phyloP scores from a whole-genome alignment of 2,329 filamentous ascomycete species.

The Cladophialophora chaetospira region DNA sequence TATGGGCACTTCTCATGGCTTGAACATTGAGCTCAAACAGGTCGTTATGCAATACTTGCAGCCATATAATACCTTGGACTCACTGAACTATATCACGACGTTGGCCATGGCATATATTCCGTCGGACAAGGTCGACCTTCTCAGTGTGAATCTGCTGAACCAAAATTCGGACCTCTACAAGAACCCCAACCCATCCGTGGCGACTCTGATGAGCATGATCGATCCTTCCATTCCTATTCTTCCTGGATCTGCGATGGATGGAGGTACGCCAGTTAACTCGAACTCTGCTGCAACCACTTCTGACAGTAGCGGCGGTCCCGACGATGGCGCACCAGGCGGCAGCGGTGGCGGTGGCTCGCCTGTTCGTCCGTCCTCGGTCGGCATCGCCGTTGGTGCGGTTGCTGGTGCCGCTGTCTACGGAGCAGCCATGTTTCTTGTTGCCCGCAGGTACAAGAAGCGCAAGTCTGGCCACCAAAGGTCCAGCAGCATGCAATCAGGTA shows the following conservation, averaged over 20 bases:
- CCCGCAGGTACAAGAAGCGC: constrained; percentile 86
- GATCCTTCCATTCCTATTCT: constrained; percentile 77
- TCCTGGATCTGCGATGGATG: constrained; percentile 49
- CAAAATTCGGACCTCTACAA: constrained; percentile 75
- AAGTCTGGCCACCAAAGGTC: constrained; percentile 74
- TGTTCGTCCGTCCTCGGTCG: constrained; percentile 54
- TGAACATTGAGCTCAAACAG: constrained; percentile 46
- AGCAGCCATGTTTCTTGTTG: constrained; percentile 90
- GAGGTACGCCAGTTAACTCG: constrained; percentile 41
- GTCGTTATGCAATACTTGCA: constrained; percentile 35
- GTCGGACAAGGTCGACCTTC: constrained; percentile 64
- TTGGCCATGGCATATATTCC: constrained; percentile 77
- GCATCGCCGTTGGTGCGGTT: constrained; percentile 75
- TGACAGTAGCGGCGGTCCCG: constrained; percentile 41
- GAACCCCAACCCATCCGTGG: constrained; percentile 65
- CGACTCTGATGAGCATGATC: constrained; percentile 75
- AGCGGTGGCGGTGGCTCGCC: constrained; percentile 46
- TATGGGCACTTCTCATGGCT: constrained; percentile 66
- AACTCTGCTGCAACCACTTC: constrained; percentile 36
- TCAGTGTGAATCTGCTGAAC: constrained; percentile 70
- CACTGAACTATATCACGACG: constrained; percentile 78
- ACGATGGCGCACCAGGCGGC: constrained; percentile 51
- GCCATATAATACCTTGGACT: constrained; percentile 53
- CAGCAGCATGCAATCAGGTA: constrained; percentile 66
- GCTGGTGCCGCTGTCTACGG: constrained; percentile 83